Base-by-base conservation (phyloP, 1,284 basidiomycete species). In the Heterobasidion annosum region DNA sequence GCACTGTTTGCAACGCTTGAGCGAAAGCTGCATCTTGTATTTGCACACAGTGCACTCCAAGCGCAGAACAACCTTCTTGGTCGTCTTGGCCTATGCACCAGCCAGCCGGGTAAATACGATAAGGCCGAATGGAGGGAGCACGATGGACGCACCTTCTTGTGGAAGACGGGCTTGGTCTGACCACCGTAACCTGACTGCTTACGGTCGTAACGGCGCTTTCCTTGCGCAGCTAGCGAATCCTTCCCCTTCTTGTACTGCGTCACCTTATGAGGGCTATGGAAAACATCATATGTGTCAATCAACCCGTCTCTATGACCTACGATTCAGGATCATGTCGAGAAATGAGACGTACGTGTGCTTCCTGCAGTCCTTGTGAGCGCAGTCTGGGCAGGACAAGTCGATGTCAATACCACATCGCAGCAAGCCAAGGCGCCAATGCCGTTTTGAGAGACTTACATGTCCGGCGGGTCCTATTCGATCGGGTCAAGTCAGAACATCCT, bases 131-230 rank as follows among this genome's bases (percentile, higher is more conserved):
- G 13, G 13, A n/a, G 18, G 34, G 16, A 18, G n/a, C 16, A 35
- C 42, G 12, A 3, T 0, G 3, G 1, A 74, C 77, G 64, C 60
- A 85, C 91, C 86, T 94, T 96, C 82, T 95, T 98, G 91, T 98
- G 96, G 89, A 98, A 98, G 74, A 98, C 95, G 64, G 97, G 96
- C 83, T 99, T 99, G 62, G 96, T 99, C 82, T 98, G 95, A 81
- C 96, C 96, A 91, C 96, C 96, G 79, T 98, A 99, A 80, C 96
- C 96, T 68, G 88, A 90, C 76, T 97, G 94, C 83, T 97, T 98
- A 67, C 91, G 86, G 81, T 98, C 96, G 79, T 99, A 99, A 83
- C 97, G 94, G 70, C 96, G 92, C 88, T 99, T 99, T 78, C 96
- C 97, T 80, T 99, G 94, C 59, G 93, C 95, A 71, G 90, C 89